These are phyloP conservation scores for Butyriboletus appendiculatus DNA, from an alignment of 1,284 basidiomycete genomes.

Conservation along the genomic window DNA sequence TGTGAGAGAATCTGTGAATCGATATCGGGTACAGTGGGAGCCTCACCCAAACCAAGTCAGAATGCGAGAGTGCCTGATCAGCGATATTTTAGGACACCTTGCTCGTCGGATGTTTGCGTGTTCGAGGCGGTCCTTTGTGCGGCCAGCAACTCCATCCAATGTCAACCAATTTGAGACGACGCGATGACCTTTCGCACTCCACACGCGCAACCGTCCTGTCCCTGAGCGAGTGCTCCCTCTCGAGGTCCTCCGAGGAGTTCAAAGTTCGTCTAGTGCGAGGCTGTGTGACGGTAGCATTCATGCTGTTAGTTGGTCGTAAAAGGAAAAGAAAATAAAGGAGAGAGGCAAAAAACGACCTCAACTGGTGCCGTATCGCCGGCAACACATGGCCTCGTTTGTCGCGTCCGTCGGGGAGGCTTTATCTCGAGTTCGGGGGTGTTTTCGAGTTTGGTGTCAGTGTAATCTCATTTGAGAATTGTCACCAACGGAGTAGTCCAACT, in stretches of 20 bases:
- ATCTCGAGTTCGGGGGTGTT: conserved; percentile 12
- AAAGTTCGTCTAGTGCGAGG: conserved; percentile 3
- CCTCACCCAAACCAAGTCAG: conserved; percentile 1
- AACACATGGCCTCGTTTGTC: neutral
- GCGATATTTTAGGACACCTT: conserved; percentile 22
- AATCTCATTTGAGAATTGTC: conserved; percentile 8
- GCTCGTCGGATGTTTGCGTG: conserved; percentile 5
- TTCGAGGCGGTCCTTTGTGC: neutral
- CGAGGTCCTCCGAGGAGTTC: conserved; percentile 19
- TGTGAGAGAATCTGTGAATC: conserved; percentile 32
- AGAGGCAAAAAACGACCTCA: too few relatives aligned
- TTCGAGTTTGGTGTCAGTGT: conserved; percentile 9
- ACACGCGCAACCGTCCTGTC: too few relatives aligned
- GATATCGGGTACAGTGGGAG: conserved; percentile 5
- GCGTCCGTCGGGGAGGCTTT: neutral
- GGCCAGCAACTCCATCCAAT: neutral
- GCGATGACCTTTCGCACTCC: too few relatives aligned
- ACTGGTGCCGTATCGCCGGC: neutral
- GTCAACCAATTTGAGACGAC: too few relatives aligned
- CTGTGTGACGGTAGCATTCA: too few relatives aligned
- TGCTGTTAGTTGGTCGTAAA: too few relatives aligned
- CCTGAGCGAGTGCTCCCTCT: too few relatives aligned
- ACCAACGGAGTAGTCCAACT: neutral
- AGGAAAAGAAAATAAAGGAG: neutral
- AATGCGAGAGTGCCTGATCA: conserved; percentile 16